Percentiles rank a stretch among this genome's conserved stretches.
phyloP scores from a whole-genome alignment of 192 early-diverging fungal species.

The Diversispora eburnea region DNA sequence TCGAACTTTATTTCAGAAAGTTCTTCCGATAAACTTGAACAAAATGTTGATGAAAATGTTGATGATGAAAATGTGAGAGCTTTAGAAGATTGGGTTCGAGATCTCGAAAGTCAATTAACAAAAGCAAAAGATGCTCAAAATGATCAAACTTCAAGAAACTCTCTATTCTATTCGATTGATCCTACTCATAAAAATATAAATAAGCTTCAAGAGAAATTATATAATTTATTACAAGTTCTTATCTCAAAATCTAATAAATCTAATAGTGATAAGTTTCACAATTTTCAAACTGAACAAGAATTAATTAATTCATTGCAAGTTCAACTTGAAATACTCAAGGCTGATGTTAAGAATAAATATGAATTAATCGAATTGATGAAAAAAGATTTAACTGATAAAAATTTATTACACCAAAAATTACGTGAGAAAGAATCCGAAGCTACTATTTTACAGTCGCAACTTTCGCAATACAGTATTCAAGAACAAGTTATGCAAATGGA shows the following conservation, averaged over 20 bases:
- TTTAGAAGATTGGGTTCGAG: conserved; percentile 4
- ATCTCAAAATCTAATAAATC: neutral
- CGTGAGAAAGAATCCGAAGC: conserved; percentile 10
- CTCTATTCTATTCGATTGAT: neutral
- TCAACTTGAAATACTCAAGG: neutral
- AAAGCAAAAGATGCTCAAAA: conserved; percentile 13
- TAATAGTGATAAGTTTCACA: neutral
- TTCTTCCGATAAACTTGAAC: conserved; percentile 18
- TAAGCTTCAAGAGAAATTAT: conserved; percentile 1
- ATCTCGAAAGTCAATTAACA: conserved; percentile 19
- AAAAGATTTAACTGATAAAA: conserved; percentile 11
- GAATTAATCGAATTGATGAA: conserved; percentile 19
- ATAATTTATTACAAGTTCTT: conserved; percentile 8
- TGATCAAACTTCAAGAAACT: conserved; percentile 7
- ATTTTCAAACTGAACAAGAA: conserved; percentile 8
- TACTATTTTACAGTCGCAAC: neutral
- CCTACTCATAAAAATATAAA: conserved; percentile 14
- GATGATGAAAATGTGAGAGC: conserved; percentile 8
- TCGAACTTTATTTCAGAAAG: neutral
- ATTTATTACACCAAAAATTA: conserved; percentile 17
- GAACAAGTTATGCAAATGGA: conserved; percentile 6
- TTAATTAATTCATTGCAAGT: neutral
- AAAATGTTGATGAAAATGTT: conserved; percentile 20
- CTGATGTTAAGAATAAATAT: conserved; percentile 18
- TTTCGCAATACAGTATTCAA: neutral